Base-by-base conservation (phyloP, 2,329 filamentous ascomycete genomes). In the Verticillium tricorpus region DNA sequence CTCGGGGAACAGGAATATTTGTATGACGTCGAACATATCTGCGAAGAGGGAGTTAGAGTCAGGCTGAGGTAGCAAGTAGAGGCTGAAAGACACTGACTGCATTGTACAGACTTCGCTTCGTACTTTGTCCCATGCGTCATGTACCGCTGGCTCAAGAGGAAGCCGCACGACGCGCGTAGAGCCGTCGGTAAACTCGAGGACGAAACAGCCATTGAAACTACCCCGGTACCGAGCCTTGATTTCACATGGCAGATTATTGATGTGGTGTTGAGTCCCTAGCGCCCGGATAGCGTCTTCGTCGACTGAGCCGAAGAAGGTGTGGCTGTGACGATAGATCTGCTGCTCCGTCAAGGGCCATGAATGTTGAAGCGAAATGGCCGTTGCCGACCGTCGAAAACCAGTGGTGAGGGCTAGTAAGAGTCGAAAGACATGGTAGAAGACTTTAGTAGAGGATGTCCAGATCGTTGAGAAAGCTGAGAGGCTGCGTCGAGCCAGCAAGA, bases 141-240 rank as follows among this genome's bases (percentile, higher is more conserved):
- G 45, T 19, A 67, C 37, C 37, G 59, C 64, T 25, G 65, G 64
- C 34, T 63, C 57, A 52, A 66, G 57, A 32, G 65, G 64, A 54
- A 67, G 34, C 37, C 64, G 56, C 5, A 67, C 60, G 37, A 65
- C 59, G 64, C 64, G 66, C 28, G 35, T 52, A 55, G 60, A 54
- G 14, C 60, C 58, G 15, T 12, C 35, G 55, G 52, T 55, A 45
- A 66, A 66, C 17, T 32, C 19, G 54, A 66, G 59, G 40, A 67
- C 63, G 59, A 67, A 65, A 54, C 65, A 67, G 56, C 63, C 58
- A 35, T 67, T 67, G 58, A 63, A 66, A 56, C 65, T 67, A 25
- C 65, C 65, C 7, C 39, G 55, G 57, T 58, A 55, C 17, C 52
- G 34, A 31, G 40, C 52, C 22, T 55, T 55, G 50, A 64, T 39